phyloP scores from a whole-genome alignment of 495 filamentous ascomycete genomes.

The Penicillium coprophilum region DNA sequence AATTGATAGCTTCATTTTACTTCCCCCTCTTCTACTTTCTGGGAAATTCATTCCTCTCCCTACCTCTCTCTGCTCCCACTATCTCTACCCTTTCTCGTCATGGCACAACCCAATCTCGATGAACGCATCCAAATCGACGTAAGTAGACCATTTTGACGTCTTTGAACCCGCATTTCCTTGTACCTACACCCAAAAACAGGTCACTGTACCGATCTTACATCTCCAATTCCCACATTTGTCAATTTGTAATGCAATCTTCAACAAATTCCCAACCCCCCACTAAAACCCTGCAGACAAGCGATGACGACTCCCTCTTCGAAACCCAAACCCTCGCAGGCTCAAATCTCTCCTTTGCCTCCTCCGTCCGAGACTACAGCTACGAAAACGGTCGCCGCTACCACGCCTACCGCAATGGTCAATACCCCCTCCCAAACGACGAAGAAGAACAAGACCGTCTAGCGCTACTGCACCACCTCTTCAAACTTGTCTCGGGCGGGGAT shows the following conservation, averaged over 20 bases:
- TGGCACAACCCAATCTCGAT: slow-evolving; percentile 37
- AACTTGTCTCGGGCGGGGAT: slow-evolving; percentile 49
- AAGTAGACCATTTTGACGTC: slow-evolving; percentile 16
- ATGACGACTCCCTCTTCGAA: slow-evolving; percentile 43
- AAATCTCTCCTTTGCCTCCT: slow-evolving; percentile 49
- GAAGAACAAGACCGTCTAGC: slow-evolving; percentile 66
- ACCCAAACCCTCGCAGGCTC: slow-evolving; percentile 37
- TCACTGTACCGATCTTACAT: not conserved
- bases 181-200: not conserved
- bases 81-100: slow-evolving; percentile 11
- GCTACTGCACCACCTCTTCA: slow-evolving; percentile 62
- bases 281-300: slow-evolving; percentile 35
- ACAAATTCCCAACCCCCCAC: not conserved
- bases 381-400: slow-evolving; percentile 65
- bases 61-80: not conserved
- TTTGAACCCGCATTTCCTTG: not conserved
- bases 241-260: not conserved
- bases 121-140: slow-evolving; percentile 45
- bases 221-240: not conserved
- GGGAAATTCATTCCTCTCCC: no score
- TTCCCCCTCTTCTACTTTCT: not conserved
- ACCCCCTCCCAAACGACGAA: slow-evolving; percentile 61
- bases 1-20: slow-evolving; percentile 22
- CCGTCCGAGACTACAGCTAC: slow-evolving; percentile 49
- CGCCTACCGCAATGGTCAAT: slow-evolving; percentile 55